Conservation (phyloP, 495 filamentous ascomycete species). For the Aspergillus ostianus region DNA sequence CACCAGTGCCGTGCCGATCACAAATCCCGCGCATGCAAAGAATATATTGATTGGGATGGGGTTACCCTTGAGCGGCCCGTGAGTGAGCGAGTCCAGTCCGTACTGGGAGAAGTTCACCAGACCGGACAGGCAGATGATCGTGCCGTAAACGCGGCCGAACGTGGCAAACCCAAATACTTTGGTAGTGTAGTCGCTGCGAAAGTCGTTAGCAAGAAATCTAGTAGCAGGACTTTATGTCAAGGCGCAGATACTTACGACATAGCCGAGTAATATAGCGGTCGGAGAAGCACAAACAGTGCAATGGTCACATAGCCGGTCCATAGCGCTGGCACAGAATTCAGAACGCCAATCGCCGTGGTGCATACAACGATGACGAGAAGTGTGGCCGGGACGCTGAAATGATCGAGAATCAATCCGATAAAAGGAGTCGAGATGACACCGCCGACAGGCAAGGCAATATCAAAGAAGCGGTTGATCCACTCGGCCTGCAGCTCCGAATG, state of each 20-base stretch:
- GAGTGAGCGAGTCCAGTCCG: constrained; percentile 77
- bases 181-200: constrained; percentile 71
- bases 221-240: background rate
- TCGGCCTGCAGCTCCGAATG: constrained; percentile 55
- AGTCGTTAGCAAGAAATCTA: constrained; percentile 24
- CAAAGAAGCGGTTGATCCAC: constrained; percentile 81
- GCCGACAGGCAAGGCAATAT: constrained; percentile 83
- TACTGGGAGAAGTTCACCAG: constrained; percentile 83
- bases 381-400: constrained; percentile 62
- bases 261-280: constrained; percentile 51
- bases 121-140: constrained; percentile 85
- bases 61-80: constrained; percentile 65
- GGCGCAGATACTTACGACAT: constrained; percentile 45
- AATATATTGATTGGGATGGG: constrained; percentile 77
- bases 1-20: constrained; percentile 61
- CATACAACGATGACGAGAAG: constrained; percentile 67
- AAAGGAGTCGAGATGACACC: constrained; percentile 82
- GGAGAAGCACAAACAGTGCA: constrained; percentile 63
- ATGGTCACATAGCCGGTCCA: constrained; percentile 79
- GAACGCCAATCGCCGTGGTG: constrained; percentile 72
- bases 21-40: constrained; percentile 58
- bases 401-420: constrained; percentile 78
- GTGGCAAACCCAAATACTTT: constrained; percentile 96
- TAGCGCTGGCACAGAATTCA: constrained; percentile 70
- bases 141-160: constrained; percentile 89